Percentiles rank a stretch among this genome's conserved stretches.
These are phyloP conservation scores for Alternaria alternata DNA, from an alignment of 2,329 filamentous ascomycete genomes.

Conservation along the genomic window DNA sequence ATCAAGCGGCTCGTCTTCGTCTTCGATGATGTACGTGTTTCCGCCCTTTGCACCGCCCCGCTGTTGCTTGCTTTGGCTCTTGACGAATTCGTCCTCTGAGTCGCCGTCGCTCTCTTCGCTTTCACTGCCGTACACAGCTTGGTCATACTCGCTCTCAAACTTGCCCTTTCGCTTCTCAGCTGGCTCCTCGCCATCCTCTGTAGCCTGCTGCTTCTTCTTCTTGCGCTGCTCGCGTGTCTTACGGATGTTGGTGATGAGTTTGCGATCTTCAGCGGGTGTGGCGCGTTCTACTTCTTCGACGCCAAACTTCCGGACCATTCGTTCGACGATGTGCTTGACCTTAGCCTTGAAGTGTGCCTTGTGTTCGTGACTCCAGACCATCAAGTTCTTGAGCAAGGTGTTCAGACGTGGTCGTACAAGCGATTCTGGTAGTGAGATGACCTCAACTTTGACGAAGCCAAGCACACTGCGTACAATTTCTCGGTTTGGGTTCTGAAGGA, in stretches of 20 bases:
- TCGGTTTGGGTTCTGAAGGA: constrained; percentile 93
- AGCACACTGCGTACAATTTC: constrained; percentile 95
- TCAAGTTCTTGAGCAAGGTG: constrained; percentile 84
- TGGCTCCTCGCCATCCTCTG: constrained; percentile 62
- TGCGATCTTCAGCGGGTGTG: constrained; percentile 86
- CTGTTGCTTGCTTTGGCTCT: constrained; percentile 39
- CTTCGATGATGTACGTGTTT: constrained; percentile 88
- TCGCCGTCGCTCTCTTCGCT: constrained; percentile 64
- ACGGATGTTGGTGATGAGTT: constrained; percentile 91
- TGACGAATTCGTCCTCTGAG: constrained; percentile 49
- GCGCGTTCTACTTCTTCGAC: constrained; percentile 79
- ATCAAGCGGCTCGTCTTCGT: constrained; percentile 93
- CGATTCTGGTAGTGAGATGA: constrained; percentile 82
- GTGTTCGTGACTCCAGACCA: constrained; percentile 97
- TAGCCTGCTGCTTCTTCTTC: constrained; percentile 78
- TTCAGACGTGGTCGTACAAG: constrained; percentile 80
- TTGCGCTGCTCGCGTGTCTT: constrained; percentile 93
- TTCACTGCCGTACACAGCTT: constrained; percentile 82
- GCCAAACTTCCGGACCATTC: constrained; percentile 91
- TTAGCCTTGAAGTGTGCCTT: constrained; percentile 97
- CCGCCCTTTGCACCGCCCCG: constrained; percentile 54
- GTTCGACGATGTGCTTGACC: constrained; percentile 96
- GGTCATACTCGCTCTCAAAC: constrained; percentile 93
- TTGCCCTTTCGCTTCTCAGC: constrained; percentile 61
- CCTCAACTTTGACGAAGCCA: constrained; percentile 95